Evolutionary conservation across 306 rosid genomes (phyloP), one percentile per base, ranked within the genome.

Genomic region (Astragalus glycyphyllos): DNA sequence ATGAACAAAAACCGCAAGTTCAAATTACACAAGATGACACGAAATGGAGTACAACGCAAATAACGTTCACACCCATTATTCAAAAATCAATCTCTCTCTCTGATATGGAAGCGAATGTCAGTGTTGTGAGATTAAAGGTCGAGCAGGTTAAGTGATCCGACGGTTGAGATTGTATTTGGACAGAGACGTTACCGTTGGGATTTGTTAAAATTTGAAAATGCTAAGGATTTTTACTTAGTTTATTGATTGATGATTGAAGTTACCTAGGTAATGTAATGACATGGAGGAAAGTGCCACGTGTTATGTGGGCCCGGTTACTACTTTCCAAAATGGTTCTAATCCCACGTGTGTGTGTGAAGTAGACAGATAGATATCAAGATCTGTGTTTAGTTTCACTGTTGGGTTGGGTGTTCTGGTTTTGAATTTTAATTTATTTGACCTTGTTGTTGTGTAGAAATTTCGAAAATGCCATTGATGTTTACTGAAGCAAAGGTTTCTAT

Each of bases 111-210:
- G 72, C 32, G 13, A 45, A 29, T 40, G 85, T 10, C 67, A 76
- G 83, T 9, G 53, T 6, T 47, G 64, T 47, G 54, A 6, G 46
- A 13, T 85, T 81, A 87, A 58, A 81, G 11, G 14, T 71, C 72
- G 85, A 85, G 45, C 79, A 66, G 4, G 76, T 71, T 79, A 12
- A 9, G 13, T 13, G 64, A 87, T 82, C 77, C 0, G 7, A 84
- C 86, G 94, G 92, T 81, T 40, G 26, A 42, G 67, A 82, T 77
- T 75, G 56, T 2, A 15, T 13, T 37, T 0, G 4, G 79, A 13
- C 81, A 64, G 85, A 67, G 13, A 86, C 76, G 85, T 85, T 87
- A 84, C 94, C 97, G 97, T 90, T 86, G 77, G 73, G 85, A 79
- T 72, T 69, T 14, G 79, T 68, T 72, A 79, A 79, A 77, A 40